Evolutionary conservation across 352 stramenopile species (phyloP), one percentile per base, ranked within the genome.

Genomic region (Sclerospora graminicola): DNA sequence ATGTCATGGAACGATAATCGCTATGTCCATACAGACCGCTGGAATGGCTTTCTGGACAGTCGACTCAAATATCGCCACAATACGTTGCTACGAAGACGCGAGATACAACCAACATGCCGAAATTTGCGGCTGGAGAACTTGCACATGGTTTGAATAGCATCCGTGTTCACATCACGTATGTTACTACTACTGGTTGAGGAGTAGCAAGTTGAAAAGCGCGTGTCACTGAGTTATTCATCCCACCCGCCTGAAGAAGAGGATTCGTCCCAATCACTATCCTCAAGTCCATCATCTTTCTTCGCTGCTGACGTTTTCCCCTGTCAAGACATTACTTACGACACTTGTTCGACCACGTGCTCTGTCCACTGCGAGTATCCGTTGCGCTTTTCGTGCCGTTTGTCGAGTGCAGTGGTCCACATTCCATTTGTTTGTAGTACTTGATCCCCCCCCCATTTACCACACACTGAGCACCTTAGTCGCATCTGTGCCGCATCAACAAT

Each of bases 401-500:
- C 69, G 59, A 45, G 57, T 67, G 49, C 73, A 86, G 54, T 86
- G 73, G 3, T 44, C 46, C 73, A 86, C 43, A 58, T 66, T 13
- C 63, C 66, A 42, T 64, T 77, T 11, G 52, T 39, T 47, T 63
- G 35, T 8, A 86, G 52, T 14, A 86, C 56, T 9, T 63, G 63
- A 15, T n/a, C n/a, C n/a, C 80, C 66, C 1, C 74, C 74, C 71
- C 74, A 84, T 37, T 70, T 70, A 8, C 57, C 48, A 47, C 74
- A 86, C 8, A 58, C 48, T 0, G 66, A 56, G 43, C 74, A 86
- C 0, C 66, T 57, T 35, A 61, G 60, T 9, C 63, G 66, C 44
- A 86, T 76, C 19, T 77, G 66, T 20, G 66, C 64, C 11, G 74
- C 79, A 26, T 73, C 70, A 13, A 86, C 66, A 54, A 86, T 84